Percentiles rank a stretch among this genome's conserved stretches.
Conservation (phyloP, 176 grass and related monocot genomes). For the Oryza coarctata region DNA sequence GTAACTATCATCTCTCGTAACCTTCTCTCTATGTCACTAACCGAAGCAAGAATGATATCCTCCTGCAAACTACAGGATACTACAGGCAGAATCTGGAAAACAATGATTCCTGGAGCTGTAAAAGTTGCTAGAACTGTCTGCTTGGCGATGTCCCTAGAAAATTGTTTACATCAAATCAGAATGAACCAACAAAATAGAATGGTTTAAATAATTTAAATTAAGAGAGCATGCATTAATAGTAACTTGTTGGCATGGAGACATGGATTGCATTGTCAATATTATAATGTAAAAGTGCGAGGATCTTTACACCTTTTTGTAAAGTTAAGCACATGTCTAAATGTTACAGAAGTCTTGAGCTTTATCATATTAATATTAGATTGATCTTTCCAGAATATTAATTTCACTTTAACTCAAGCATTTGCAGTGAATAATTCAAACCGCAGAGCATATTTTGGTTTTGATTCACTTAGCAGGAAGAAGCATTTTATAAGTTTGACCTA, state of each 20-base stretch:
- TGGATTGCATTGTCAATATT: slow-evolving; percentile 4
- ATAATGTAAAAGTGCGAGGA: background rate
- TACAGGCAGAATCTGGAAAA: slow-evolving; percentile 76
- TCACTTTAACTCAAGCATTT: slow-evolving; percentile 3
- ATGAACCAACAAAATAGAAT: background rate
- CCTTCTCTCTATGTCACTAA: slow-evolving; percentile 44
- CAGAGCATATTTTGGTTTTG: background rate
- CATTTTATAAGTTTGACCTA: background rate
- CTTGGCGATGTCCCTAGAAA: slow-evolving; percentile 39
- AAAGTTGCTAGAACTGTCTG: slow-evolving; percentile 33
- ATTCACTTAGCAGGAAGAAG: background rate
- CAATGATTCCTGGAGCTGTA: slow-evolving; percentile 48
- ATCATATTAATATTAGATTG: background rate
- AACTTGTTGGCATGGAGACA: slow-evolving; percentile 19
- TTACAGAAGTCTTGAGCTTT: background rate
- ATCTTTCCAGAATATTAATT: background rate
- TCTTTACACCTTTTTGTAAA: background rate
- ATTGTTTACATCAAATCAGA: slow-evolving; percentile 25
- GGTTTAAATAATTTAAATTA: slow-evolving; percentile 25
- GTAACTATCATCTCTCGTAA: slow-evolving; percentile 33
- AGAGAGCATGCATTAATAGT: background rate
- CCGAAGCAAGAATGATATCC: slow-evolving; percentile 41
- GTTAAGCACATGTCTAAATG: background rate
- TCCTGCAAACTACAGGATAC: slow-evolving; percentile 59
- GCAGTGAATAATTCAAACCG: background rate